Base-by-base conservation (phyloP, 2,329 filamentous ascomycete genomes). In the Colletotrichum zoysiae region DNA sequence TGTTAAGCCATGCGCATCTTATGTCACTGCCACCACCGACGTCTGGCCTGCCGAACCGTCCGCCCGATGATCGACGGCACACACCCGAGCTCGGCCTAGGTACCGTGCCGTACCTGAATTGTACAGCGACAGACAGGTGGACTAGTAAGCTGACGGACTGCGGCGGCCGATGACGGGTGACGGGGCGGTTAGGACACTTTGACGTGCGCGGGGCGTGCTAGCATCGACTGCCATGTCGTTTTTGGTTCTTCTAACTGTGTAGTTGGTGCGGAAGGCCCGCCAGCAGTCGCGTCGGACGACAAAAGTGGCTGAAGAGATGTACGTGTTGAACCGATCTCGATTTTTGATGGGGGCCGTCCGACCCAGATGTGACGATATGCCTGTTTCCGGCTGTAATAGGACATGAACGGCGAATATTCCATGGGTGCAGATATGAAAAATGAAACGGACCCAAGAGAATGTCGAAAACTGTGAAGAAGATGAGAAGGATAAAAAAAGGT, bases 1-100 rank as follows among this genome's bases (percentile, higher is more conserved):
- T 59, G 40, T 64, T 59, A 48, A 69, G 65, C 46, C n/a, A 38
- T 51, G 56, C 18, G 38, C 64, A 9, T 58, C 40, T 60, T 46
- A 61, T 67, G 44, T 38, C 33, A 56, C 33, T 38, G 44, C 44
- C 44, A 46, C 20, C 11, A 46, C 20, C 11, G 6, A 35, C 51
- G 5, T 40, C 35, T 16, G n/a, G 42, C 56, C 53, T 38, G 3
- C 55, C 35, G 16, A 40, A 20, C 38, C 18, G 16, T 58, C 58
- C 33, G 58, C 50, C 46, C 14, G 64, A 33, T 48, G 59, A 64
- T 50, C 53, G 35, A 38, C 55, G 38, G 35, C 35, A 23, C 35
- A 14, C 9, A 11, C 8, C 38, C 9, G 8, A 11, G 26, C 35
- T 11, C 35, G 48, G 48, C 48, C n/a, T 50, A 30, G 30, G 30